A percentile compares a stretch with the other conserved stretches of the same genome.
Evolutionary conservation across 2,329 filamentous ascomycete genomes (phyloP).

Genomic region (Chlorencoelia australis): DNA sequence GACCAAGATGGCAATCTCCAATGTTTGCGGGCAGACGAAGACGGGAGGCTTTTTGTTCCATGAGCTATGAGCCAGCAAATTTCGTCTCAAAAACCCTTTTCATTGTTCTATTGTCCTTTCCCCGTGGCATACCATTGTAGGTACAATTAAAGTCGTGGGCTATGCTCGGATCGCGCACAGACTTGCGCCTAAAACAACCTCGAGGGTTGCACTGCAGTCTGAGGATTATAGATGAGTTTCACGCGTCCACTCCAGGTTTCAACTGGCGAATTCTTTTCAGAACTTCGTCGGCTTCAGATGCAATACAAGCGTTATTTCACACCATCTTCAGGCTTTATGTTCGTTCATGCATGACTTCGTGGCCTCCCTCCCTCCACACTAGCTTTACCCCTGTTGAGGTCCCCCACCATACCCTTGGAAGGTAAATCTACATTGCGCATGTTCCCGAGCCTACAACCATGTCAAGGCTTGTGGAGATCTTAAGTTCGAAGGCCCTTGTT

Average conservation of each 20-base stretch:
- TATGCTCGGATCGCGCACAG: constrained; percentile 24
- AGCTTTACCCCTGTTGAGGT: constrained; percentile 18
- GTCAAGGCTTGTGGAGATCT: constrained; percentile 23
- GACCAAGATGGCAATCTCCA: constrained; percentile 11
- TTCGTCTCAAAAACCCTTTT: not conserved
- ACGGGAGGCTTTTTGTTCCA: no score
- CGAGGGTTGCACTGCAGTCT: constrained; percentile 22
- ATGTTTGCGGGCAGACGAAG: constrained; percentile 8
- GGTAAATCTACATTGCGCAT: constrained; percentile 26
- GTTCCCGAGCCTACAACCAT: constrained; percentile 26
- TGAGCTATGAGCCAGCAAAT: no score
- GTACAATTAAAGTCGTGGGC: constrained; percentile 14
- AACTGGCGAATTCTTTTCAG: constrained; percentile 19
- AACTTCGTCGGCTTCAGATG: constrained; percentile 9
- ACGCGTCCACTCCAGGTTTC: constrained; percentile 23
- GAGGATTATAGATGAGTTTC: constrained; percentile 27
- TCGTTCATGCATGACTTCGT: constrained; percentile 30
- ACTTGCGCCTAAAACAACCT: constrained; percentile 23
- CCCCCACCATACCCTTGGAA: constrained; percentile 21
- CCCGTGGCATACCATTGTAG: not conserved
- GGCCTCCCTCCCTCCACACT: constrained; percentile 23
- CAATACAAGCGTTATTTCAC: constrained; percentile 13
- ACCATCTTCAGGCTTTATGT: constrained; percentile 12
- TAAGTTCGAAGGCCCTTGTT: constrained; percentile 25
- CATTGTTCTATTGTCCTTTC: not conserved